These are phyloP conservation scores for Yamadazyma nakazawae DNA, from an alignment of 805 yeast species.

Conservation along the genomic window DNA sequence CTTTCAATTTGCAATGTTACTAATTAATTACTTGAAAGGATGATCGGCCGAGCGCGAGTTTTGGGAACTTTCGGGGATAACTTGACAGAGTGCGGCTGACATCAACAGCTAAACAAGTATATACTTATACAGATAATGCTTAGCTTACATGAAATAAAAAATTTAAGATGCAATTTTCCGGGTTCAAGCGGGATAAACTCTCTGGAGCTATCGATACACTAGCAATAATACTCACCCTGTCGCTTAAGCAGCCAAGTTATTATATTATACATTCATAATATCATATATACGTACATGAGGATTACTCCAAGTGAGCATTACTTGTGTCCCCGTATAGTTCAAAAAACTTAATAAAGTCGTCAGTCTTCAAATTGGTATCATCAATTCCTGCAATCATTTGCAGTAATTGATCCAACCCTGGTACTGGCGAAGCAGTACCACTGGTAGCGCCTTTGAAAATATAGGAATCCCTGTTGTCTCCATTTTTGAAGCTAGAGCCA, in stretches of 20 bases:
- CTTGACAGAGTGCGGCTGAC: neutral
- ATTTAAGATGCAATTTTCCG: no score
- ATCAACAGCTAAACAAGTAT: no score
- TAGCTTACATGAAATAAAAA: no score
- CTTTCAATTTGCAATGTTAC: neutral
- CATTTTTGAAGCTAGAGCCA: neutral
- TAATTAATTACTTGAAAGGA: neutral
- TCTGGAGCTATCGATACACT: neutral
- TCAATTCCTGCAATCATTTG: neutral
- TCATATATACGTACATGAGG: neutral
- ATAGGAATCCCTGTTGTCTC: neutral
- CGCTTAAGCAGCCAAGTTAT: neutral
- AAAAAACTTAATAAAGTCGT: conserved; percentile 34
- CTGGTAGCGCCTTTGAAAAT: neutral
- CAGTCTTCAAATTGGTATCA: conserved; percentile 20
- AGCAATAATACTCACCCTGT: neutral
- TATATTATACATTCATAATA: neutral
- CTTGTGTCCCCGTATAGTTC: conserved; percentile 35
- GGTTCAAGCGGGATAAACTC: neutral
- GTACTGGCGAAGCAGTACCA: neutral
- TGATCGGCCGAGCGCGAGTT: conserved; percentile 1
- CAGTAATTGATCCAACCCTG: neutral
- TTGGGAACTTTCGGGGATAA: conserved; percentile 4
- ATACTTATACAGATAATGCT: no score
- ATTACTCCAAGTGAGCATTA: conserved; percentile 10